These are phyloP conservation scores for Sporothrix luriei DNA, from an alignment of 2,329 filamentous ascomycete species.

Conservation along the genomic window DNA sequence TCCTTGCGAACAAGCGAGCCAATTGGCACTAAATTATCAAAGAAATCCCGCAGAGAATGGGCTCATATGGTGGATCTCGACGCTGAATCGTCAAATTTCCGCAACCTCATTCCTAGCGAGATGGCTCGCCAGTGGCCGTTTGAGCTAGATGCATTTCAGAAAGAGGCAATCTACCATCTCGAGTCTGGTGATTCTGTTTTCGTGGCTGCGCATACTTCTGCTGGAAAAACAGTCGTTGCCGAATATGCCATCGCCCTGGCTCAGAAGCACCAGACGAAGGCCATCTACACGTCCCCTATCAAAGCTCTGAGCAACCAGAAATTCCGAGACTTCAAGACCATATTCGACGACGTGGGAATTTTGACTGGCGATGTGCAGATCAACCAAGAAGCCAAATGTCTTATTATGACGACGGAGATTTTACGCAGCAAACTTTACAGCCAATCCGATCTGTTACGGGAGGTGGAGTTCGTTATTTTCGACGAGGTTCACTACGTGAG, in stretches of 20 bases:
- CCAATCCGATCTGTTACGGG: constrained; percentile 90
- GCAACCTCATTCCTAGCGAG: constrained; percentile 80
- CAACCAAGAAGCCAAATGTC: constrained; percentile 91
- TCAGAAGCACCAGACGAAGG: constrained; percentile 98
- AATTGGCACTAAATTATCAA: constrained; percentile 69
- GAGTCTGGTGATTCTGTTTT: constrained; percentile 97
- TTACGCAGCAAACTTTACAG: constrained; percentile 96
- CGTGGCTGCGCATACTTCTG: constrained; percentile 95
- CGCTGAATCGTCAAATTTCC: constrained; percentile 89
- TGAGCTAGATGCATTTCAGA: constrained; percentile 96
- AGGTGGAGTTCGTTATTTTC: constrained; percentile 98
- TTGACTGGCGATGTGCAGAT: constrained; percentile 98
- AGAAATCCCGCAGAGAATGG: constrained; percentile 83
- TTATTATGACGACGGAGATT: constrained; percentile 99
- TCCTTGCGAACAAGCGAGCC: constrained; percentile 82
- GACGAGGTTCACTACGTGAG: constrained; percentile 99
- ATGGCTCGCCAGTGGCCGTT: constrained; percentile 98
- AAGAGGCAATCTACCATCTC: constrained; percentile 96
- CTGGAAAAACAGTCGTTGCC: constrained; percentile 96
- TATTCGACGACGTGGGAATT: constrained; percentile 95
- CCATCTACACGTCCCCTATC: constrained; percentile 98
- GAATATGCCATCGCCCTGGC: constrained; percentile 97
- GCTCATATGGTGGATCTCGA: constrained; percentile 98
- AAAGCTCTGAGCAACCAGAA: constrained; percentile 99
- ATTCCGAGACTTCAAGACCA: constrained; percentile 88